These are phyloP conservation scores for Mucor velutinosus DNA, from an alignment of 371 early-diverging fungal genomes.

Conservation along the genomic window DNA sequence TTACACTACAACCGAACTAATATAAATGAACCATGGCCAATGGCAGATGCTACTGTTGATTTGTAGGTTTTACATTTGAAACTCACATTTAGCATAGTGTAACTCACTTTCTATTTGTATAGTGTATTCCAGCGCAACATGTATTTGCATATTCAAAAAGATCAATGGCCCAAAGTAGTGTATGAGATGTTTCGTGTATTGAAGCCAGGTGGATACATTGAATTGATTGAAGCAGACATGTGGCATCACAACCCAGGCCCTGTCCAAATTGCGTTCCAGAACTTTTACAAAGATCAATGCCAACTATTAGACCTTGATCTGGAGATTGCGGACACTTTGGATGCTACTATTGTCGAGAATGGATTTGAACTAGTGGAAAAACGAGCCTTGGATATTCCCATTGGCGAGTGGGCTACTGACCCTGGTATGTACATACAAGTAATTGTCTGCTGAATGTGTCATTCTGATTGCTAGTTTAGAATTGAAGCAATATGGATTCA, in stretches of 20 bases:
- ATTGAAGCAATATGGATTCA: conserved; percentile 51
- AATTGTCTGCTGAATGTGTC: background rate
- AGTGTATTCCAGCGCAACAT: conserved; percentile 50
- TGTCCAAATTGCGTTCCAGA: conserved; percentile 48
- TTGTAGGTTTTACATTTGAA: conserved; percentile 28
- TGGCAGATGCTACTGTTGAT: conserved; percentile 36
- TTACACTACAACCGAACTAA: conserved; percentile 34
- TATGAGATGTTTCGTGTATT: conserved; percentile 48
- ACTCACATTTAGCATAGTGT: background rate
- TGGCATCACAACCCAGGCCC: conserved; percentile 49
- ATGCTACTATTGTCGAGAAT: conserved; percentile 14
- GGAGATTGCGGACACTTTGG: conserved; percentile 20
- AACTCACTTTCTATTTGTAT: background rate
- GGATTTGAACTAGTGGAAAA: conserved; percentile 36
- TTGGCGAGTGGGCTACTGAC: conserved; percentile 54
- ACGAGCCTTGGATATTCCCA: conserved; percentile 41
- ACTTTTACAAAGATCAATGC: conserved; percentile 39
- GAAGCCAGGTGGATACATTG: conserved; percentile 46
- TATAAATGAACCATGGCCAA: conserved; percentile 42
- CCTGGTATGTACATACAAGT: conserved; percentile 20
- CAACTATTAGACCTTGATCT: conserved; percentile 26
- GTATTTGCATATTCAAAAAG: conserved; percentile 28
- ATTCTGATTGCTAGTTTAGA: conserved; percentile 20
- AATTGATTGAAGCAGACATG: conserved; percentile 42
- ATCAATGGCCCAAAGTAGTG: conserved; percentile 37